Conservation (phyloP, 1,284 basidiomycete genomes). For the Takashimella tepidaria region DNA sequence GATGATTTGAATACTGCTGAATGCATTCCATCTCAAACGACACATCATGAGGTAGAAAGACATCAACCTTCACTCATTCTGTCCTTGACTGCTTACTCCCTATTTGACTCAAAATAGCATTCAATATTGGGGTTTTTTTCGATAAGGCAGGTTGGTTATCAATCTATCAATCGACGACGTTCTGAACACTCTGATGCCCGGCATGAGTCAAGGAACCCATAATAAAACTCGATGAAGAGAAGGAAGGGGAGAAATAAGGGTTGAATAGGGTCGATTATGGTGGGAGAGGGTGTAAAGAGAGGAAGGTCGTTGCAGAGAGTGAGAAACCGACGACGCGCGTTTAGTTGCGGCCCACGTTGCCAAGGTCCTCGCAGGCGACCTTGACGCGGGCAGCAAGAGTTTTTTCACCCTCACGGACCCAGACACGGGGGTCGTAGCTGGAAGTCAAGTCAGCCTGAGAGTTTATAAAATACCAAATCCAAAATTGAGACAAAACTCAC, state of each 20-base stretch:
- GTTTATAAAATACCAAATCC: not conserved
- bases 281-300: not conserved
- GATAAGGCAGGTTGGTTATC: no score
- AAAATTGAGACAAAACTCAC: conserved; percentile 43
- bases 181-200: not conserved
- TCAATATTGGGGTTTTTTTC: no score
- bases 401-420: conserved; percentile 98
- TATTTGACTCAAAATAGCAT: no score
- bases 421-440: conserved; percentile 85
- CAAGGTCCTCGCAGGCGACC: conserved; percentile 85
- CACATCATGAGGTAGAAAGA: no score
- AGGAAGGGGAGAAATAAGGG: not conserved
- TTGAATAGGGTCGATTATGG: not conserved
- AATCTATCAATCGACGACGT: not conserved
- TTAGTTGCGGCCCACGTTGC: conserved; percentile 57
- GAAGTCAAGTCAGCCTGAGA: conserved; percentile 51
- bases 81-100: no score
- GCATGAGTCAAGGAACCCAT: not conserved
- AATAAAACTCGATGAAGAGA: no score
- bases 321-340: not conserved
- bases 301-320: not conserved
- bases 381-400: conserved; percentile 82
- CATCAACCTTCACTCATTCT: no score
- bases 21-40: no score
- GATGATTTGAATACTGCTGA: no score